A percentile compares a stretch with the other conserved stretches of the same genome.
phyloP scores from a whole-genome alignment of 768 basidiomycete genomes.

The Russula sp. region DNA sequence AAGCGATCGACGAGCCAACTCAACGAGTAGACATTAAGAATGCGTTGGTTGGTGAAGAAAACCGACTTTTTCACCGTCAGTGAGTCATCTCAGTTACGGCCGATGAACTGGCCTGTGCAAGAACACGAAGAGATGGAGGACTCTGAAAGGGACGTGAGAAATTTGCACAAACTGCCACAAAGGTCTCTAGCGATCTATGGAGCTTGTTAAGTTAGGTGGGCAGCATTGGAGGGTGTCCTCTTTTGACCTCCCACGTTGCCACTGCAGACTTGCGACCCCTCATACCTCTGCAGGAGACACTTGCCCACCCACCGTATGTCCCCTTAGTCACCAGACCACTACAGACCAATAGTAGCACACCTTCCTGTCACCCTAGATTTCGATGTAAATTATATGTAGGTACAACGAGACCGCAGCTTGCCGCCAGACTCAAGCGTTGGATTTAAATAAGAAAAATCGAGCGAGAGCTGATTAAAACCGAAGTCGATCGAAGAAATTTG shows the following conservation, averaged over 20 bases:
- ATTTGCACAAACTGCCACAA: constrained; percentile 35
- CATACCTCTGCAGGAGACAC: too few species aligned
- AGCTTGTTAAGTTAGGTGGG: not conserved
- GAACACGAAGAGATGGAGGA: constrained; percentile 56
- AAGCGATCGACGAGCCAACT: constrained; percentile 52
- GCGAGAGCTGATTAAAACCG: too few species aligned
- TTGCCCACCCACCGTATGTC: too few species aligned
- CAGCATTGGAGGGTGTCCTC: not conserved
- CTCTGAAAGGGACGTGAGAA: constrained; percentile 35
- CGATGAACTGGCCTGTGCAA: constrained; percentile 46
- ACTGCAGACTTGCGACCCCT: constrained; percentile 31
- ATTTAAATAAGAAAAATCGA: too few species aligned
- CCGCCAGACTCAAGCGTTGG: too few species aligned
- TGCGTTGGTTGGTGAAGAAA: constrained; percentile 6
- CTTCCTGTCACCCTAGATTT: too few species aligned
- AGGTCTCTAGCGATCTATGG: constrained; percentile 46
- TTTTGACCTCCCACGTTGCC: constrained; percentile 57
- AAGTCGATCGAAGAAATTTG: too few species aligned
- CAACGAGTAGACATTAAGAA: constrained; percentile 40
- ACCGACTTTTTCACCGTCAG: constrained; percentile 7
- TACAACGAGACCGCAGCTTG: too few species aligned
- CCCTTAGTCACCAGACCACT: too few species aligned
- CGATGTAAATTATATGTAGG: too few species aligned
- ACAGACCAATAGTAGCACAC: too few species aligned
- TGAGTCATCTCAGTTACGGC: constrained; percentile 13